phyloP scores from a whole-genome alignment of 139 green algal genomes.

The Deuterostichococcus epilithicus region DNA sequence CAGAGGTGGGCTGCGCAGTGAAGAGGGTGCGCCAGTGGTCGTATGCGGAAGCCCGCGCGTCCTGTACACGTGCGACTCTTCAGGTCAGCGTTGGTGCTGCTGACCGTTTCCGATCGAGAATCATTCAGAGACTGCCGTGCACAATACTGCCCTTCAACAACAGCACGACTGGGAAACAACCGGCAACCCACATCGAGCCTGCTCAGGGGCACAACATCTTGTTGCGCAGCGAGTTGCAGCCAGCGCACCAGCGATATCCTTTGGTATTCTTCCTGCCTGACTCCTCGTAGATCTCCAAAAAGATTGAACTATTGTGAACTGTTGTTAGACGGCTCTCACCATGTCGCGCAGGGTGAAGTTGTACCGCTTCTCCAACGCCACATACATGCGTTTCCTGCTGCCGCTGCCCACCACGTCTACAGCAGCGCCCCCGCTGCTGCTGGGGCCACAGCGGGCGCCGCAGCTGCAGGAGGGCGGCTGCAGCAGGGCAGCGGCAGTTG shows the following conservation, averaged over 20 bases:
- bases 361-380: conserved; percentile 24
- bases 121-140: too few relatives aligned
- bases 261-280: neutral
- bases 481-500: conserved; percentile 11
- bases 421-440: too few relatives aligned
- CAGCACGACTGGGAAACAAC: neutral
- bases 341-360: conserved; percentile 23
- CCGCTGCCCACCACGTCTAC: neutral
- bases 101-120: too few relatives aligned
- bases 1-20: too few relatives aligned
- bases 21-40: conserved; percentile 22
- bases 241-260: neutral
- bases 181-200: neutral
- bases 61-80: too few relatives aligned
- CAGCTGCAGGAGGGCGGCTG: neutral
- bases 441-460: neutral
- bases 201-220: neutral
- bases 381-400: neutral
- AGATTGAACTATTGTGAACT: neutral
- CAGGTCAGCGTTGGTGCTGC: too few relatives aligned
- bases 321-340: neutral
- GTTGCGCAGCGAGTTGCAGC: neutral
- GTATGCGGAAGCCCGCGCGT: conserved; percentile 11
- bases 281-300: neutral
- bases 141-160: too few relatives aligned